phyloP scores from a whole-genome alignment of 495 filamentous ascomycete genomes.

The Tetracladium setigerum region DNA sequence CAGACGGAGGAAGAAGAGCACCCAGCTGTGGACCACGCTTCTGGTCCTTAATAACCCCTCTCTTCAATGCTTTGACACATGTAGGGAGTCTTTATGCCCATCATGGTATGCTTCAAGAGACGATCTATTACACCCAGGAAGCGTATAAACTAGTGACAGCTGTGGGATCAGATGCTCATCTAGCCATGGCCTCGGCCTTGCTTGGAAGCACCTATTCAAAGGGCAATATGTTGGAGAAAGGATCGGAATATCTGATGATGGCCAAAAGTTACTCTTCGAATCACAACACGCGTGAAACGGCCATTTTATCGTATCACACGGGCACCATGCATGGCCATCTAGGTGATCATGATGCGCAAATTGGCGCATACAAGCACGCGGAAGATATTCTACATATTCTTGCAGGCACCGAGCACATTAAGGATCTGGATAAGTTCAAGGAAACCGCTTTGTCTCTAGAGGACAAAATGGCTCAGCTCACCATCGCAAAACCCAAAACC shows the following conservation, averaged over 20 bases:
- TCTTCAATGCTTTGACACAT: conserved; percentile 61
- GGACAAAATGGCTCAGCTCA: conserved; percentile 38
- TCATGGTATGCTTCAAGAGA: conserved; percentile 80
- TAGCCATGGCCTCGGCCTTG: conserved; percentile 45
- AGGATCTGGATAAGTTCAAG: conserved; percentile 3
- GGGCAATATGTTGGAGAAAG: conserved; percentile 53
- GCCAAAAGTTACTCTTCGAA: conserved; percentile 35
- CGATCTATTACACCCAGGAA: conserved; percentile 83
- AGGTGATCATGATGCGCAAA: conserved; percentile 28
- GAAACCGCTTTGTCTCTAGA: conserved; percentile 24
- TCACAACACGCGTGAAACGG: conserved; percentile 27
- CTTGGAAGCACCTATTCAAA: conserved; percentile 58
- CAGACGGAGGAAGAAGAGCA: neutral
- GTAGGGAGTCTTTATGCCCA: conserved; percentile 71
- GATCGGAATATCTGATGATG: conserved; percentile 48
- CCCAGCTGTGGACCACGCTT: conserved; percentile 54
- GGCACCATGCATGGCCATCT: conserved; percentile 36
- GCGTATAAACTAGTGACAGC: conserved; percentile 70
- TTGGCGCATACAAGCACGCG: conserved; percentile 19
- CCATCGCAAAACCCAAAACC: conserved; percentile 13
- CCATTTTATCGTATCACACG: conserved; percentile 32
- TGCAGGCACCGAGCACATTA: conserved; percentile 11
- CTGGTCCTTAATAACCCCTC: conserved; percentile 68
- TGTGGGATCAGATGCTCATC: conserved; percentile 51
- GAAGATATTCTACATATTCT: conserved; percentile 15